Evolutionary conservation across 108 stramenopile species (phyloP).

Genomic region (Skeletonema tropicum): DNA sequence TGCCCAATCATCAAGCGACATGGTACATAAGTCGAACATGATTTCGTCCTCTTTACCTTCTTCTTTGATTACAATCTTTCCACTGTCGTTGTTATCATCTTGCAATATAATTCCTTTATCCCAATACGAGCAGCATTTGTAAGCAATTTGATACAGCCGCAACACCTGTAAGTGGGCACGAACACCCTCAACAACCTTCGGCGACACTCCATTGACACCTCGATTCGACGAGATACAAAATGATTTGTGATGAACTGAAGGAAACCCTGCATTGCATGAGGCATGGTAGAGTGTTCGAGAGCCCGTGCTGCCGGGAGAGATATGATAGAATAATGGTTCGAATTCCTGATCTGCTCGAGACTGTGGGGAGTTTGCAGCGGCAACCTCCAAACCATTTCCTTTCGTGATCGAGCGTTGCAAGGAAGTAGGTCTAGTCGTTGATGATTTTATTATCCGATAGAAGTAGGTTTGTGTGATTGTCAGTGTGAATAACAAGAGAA

Average conservation of each 20-base stretch:
- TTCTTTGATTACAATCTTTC: neutral
- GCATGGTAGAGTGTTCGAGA: constrained; percentile 48
- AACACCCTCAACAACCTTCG: constrained; percentile 32
- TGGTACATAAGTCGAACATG: constrained; percentile 14
- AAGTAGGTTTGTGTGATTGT: no score
- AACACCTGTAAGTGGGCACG: constrained; percentile 42
- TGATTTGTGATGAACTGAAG: constrained; percentile 56
- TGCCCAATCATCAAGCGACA: constrained; percentile 27
- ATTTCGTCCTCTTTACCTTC: neutral
- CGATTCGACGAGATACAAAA: constrained; percentile 42
- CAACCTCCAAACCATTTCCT: neutral
- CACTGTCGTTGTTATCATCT: neutral
- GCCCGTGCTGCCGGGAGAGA: constrained; percentile 47
- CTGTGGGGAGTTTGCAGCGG: neutral
- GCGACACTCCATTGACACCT: constrained; percentile 26
- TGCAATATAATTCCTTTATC: constrained; percentile 10
- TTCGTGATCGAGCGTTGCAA: no score
- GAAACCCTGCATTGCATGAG: constrained; percentile 33
- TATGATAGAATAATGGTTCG: constrained; percentile 43
- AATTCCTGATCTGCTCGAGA: no score
- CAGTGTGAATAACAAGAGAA: no score
- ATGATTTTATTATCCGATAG: no score
- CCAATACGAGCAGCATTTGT: constrained; percentile 24
- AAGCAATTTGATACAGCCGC: constrained; percentile 39
- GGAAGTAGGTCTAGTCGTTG: no score